Conservation (phyloP, 768 basidiomycete species). For the Auricularia sp. region DNA sequence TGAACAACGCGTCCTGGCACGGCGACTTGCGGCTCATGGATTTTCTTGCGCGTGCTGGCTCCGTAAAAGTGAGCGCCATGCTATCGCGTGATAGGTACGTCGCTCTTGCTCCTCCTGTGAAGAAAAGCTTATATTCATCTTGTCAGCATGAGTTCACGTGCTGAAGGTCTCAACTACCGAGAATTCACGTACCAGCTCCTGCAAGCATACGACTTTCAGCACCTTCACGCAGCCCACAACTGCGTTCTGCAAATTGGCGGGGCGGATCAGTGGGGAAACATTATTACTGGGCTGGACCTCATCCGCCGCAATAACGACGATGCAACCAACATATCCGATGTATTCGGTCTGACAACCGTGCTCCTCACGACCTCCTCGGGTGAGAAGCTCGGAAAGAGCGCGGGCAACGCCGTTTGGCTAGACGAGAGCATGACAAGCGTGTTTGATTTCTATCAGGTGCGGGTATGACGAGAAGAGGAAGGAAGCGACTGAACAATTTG, state of each 20-base stretch:
- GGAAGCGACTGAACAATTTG: not conserved
- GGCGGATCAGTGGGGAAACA: constrained; percentile 98
- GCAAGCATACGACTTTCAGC: constrained; percentile 91
- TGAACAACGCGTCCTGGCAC: constrained; percentile 75
- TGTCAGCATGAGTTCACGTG: constrained; percentile 45
- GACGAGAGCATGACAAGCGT: constrained; percentile 68
- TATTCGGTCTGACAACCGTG: constrained; percentile 77
- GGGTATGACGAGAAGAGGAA: constrained; percentile 7
- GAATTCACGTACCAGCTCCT: constrained; percentile 97
- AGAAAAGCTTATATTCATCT: not conserved
- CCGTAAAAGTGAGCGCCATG: constrained; percentile 82
- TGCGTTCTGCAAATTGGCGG: constrained; percentile 91
- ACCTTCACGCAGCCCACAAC: constrained; percentile 49
- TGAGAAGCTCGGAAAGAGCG: constrained; percentile 95
- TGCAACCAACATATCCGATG: not conserved
- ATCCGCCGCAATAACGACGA: constrained; percentile 42
- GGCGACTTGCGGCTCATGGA: constrained; percentile 62
- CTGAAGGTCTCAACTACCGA: constrained; percentile 79
- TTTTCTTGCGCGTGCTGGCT: constrained; percentile 74
- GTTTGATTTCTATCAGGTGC: constrained; percentile 91
- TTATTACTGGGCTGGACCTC: constrained; percentile 84
- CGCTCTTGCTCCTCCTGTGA: not conserved
- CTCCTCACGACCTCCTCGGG: constrained; percentile 81
- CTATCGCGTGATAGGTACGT: constrained; percentile 77
- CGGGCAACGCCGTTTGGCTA: constrained; percentile 92